These are phyloP conservation scores for Larix kaempferi DNA, from an alignment of 75 land plant species.

Conservation along the genomic window DNA sequence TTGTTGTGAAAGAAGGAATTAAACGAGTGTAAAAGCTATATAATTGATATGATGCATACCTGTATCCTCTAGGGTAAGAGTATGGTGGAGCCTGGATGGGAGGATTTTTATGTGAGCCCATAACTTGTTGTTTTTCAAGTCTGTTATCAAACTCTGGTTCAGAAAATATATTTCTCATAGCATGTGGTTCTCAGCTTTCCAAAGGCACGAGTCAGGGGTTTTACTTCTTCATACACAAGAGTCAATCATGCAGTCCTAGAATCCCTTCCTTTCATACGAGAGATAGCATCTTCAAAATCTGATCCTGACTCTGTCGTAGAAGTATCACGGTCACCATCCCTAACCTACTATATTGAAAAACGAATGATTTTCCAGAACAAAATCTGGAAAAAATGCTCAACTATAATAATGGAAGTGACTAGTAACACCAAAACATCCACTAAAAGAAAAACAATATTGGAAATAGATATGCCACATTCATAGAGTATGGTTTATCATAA, in stretches of 20 bases:
- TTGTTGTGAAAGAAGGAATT: too few species aligned
- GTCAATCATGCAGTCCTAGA: constrained; percentile 24
- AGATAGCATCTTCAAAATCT: constrained; percentile 59
- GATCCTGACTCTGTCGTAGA: constrained; percentile 64
- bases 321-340: constrained; percentile 23
- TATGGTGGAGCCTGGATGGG: too few species aligned
- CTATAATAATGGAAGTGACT: neutral
- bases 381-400: neutral
- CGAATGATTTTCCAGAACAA: constrained; percentile 4
- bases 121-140: too few species aligned
- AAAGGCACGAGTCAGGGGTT: too few species aligned
- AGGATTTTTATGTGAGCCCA: too few species aligned
- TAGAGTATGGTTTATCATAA: constrained; percentile 3
- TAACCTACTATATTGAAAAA: constrained; percentile 36
- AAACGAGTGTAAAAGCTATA: too few species aligned
- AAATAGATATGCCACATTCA: constrained; percentile 26
- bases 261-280: constrained; percentile 18
- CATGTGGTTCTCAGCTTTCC: too few species aligned
- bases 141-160: too few species aligned
- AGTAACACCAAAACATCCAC: neutral
- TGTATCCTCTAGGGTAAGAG: too few species aligned
- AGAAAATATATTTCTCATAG: too few species aligned
- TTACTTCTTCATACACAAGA: constrained; percentile 69
- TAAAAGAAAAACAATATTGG: neutral
- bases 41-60: too few species aligned